Conservation (phyloP, 371 early-diverging fungal genomes). For the Mortierella sp. region DNA sequence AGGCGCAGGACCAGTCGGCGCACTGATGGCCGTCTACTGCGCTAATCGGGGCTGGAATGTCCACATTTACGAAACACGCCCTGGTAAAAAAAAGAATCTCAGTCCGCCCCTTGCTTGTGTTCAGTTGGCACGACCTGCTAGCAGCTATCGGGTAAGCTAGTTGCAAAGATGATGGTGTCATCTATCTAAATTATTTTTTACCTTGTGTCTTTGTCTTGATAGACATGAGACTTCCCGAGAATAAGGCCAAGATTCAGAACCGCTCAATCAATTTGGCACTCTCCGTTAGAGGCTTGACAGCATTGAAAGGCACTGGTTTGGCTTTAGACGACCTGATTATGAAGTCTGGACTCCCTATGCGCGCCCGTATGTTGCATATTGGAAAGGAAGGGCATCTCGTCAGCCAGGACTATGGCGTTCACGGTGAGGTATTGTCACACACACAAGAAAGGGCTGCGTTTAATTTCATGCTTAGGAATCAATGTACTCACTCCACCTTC, state of each 20-base stretch:
- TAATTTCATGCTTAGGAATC: background rate
- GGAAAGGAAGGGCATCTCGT: slow-evolving; percentile 74
- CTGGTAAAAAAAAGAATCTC: slow-evolving; percentile 71
- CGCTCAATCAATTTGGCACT: slow-evolving; percentile 96
- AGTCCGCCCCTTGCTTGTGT: background rate
- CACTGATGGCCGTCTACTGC: slow-evolving; percentile 91
- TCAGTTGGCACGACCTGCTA: no score
- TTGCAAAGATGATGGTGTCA: background rate
- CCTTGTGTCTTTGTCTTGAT: background rate
- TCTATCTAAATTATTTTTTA: background rate
- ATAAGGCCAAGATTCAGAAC: slow-evolving; percentile 69
- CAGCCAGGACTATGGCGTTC: slow-evolving; percentile 90
- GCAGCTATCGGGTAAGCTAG: no score
- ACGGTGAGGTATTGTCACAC: slow-evolving; percentile 78
- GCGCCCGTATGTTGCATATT: slow-evolving; percentile 92
- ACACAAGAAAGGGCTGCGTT: background rate
- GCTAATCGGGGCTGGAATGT: slow-evolving; percentile 94
- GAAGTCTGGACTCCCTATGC: slow-evolving; percentile 89
- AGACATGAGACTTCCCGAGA: slow-evolving; percentile 78
- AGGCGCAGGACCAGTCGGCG: slow-evolving; percentile 96
- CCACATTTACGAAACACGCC: slow-evolving; percentile 86
- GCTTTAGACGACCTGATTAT: slow-evolving; percentile 76
- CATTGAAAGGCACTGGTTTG: slow-evolving; percentile 79
- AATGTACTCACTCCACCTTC: background rate
- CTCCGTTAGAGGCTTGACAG: slow-evolving; percentile 89